A percentile compares a stretch with the other conserved stretches of the same genome.
These are phyloP conservation scores for Flaveria linearis DNA, from an alignment of 129 eudicot genomes.

Conservation along the genomic window DNA sequence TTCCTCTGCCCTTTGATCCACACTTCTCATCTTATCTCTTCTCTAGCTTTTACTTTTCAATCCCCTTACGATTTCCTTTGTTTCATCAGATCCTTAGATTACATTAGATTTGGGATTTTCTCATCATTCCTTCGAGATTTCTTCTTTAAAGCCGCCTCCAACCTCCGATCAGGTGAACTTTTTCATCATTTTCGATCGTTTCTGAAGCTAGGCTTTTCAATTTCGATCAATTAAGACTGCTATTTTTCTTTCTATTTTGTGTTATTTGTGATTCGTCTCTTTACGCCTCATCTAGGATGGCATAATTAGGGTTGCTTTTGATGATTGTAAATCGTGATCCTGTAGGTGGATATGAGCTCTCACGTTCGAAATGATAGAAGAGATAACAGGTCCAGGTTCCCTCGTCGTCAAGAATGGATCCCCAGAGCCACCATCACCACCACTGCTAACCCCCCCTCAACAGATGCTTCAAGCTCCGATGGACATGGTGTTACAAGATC, in stretches of 20 bases:
- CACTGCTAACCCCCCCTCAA: conserved; percentile 14
- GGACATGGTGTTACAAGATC: conserved; percentile 31
- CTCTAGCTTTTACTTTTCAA: no score
- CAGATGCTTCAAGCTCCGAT: conserved; percentile 16
- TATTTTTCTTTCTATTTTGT: background rate
- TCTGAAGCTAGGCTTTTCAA: conserved; percentile 20
- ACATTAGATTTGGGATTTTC: conserved; percentile 15
- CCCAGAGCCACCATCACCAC: conserved; percentile 44
- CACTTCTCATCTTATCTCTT: background rate
- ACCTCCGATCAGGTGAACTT: conserved; percentile 30
- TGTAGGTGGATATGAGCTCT: conserved; percentile 71
- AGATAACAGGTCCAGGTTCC: conserved; percentile 48
- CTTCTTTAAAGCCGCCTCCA: background rate
- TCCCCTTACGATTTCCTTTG: no score
- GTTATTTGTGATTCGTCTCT: background rate
- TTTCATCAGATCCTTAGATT: background rate
- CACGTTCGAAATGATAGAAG: conserved; percentile 54
- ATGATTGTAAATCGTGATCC: background rate
- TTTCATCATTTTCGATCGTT: background rate
- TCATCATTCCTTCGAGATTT: background rate
- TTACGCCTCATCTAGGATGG: background rate
- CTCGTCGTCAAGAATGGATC: conserved; percentile 77
- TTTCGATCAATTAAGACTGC: background rate
- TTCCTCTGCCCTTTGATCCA: background rate
- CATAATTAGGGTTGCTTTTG: background rate